These are phyloP conservation scores for Nicotiana noctiflora DNA, from an alignment of 257 asterid species.

Conservation along the genomic window DNA sequence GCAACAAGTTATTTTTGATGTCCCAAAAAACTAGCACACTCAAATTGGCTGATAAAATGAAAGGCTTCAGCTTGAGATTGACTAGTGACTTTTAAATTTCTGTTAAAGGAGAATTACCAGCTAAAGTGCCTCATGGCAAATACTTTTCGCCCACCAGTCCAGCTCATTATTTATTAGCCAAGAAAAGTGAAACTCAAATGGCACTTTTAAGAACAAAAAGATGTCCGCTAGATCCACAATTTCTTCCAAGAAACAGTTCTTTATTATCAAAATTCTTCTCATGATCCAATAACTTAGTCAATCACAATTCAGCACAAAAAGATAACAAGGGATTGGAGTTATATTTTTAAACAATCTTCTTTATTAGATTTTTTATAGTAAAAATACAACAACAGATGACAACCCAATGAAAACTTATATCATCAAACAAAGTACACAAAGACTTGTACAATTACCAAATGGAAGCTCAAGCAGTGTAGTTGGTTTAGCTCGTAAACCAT, in stretches of 20 bases:
- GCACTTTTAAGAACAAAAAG: not conserved
- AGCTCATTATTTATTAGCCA: slow-evolving; percentile 34
- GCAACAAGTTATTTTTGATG: not conserved
- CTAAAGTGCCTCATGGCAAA: slow-evolving; percentile 83
- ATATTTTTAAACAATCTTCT: not conserved
- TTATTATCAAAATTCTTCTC: slow-evolving; percentile 1
- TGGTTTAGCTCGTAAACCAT: no score
- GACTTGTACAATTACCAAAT: no score
- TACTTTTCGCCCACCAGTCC: slow-evolving; percentile 60
- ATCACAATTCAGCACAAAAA: not conserved
- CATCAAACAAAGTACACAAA: no score
- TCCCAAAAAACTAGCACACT: not conserved
- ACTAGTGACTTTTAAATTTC: slow-evolving; percentile 16
- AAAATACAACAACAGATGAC: not conserved
- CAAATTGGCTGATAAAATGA: not conserved
- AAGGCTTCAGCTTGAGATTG: not conserved
- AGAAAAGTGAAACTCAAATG: slow-evolving; percentile 3
- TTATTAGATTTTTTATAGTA: not conserved
- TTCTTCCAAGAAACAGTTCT: not conserved
- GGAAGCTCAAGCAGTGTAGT: no score
- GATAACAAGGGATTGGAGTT: not conserved
- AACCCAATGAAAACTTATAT: no score
- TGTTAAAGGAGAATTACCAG: slow-evolving; percentile 88
- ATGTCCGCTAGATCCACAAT: not conserved
- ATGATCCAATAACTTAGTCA: not conserved